Base-by-base conservation (phyloP, 129 eudicot genomes). In the Rutidosis leptorrhynchoides region DNA sequence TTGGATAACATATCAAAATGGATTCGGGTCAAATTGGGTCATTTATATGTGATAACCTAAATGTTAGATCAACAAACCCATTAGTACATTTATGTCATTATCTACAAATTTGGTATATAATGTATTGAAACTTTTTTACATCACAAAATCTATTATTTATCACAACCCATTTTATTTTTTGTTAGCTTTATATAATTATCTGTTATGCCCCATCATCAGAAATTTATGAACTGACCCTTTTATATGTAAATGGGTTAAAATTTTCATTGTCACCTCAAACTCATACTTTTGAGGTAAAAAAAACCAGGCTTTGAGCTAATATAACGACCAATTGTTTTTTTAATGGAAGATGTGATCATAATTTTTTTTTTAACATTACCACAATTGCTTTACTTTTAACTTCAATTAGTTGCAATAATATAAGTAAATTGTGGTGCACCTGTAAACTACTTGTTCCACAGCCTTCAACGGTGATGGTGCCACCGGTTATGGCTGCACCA, bases 381-480 rank as follows among this genome's bases (percentile, higher is more conserved):
- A 68, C 25, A 55, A 3, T 32, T 54, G 33, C 62, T 54, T 54
- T 21, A 5, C 16, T 12, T 68, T 37, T 54, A 19, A 7, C 6
- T 30, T 21, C 7, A 6, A 4, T 1, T 11, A 23, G 10, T 52
- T 67, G 0, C 21, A 14, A 52, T 22, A 55, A 68, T 54, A 68
- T 16, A 32, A 40, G 63, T 54, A 0, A 4, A 51, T 11, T 14
- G 25, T 48, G 20, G 49, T 59, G 81, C 67, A 88, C 96, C 96
- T 93, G 96, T 69, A 93, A 86, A 78, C 99, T 89, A 87, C 88
- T 88, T 37, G 93, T 93, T 49, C 99, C 99, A 54, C 96, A 93
- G 54, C 96, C 99, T 83, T 93, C 96, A 62, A 93, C 99, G 16
- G 95, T 93, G 73, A 93, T 63, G 65, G 95, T 93, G 77, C 96